Conservation (phyloP, 1,139 yeast genomes). For the Yamadazyma sp. region DNA sequence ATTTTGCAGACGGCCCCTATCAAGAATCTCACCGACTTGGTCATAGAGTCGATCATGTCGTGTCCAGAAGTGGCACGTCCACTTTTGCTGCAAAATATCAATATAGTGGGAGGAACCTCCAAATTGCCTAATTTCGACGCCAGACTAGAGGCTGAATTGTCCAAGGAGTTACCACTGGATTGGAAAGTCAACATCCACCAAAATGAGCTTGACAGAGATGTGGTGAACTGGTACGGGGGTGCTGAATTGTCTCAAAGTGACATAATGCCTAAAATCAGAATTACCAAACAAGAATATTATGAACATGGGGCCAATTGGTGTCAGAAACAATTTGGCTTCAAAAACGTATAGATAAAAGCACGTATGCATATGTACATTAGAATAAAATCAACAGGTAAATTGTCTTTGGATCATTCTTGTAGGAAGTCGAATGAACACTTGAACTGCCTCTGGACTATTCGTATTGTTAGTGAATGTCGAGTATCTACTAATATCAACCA, state of each 20-base stretch:
- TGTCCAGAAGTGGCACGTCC: conserved; percentile 79
- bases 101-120: conserved; percentile 80
- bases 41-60: conserved; percentile 66
- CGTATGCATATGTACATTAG: conserved; percentile 3
- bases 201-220: conserved; percentile 22
- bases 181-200: conserved; percentile 38
- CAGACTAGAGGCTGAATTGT: conserved; percentile 60
- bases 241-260: conserved; percentile 52
- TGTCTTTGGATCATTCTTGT: too few relatives aligned
- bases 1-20: conserved; percentile 57
- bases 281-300: conserved; percentile 75
- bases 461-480: conserved; percentile 1
- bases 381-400: too few relatives aligned
- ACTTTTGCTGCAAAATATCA: conserved; percentile 74
- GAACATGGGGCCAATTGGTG: conserved; percentile 88
- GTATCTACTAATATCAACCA: too few relatives aligned
- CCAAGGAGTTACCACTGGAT: conserved; percentile 65
- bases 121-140: conserved; percentile 65
- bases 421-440: too few relatives aligned
- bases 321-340: conserved; percentile 71
- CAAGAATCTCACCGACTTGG: conserved; percentile 70
- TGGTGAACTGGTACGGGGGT: conserved; percentile 44
- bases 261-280: conserved; percentile 54
- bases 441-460: too few relatives aligned
- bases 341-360: conserved; percentile 24